Percentiles rank a stretch among this genome's conserved stretches.
Conservation (phyloP, 257 asterid species). For the Rubia yunnanensis region DNA sequence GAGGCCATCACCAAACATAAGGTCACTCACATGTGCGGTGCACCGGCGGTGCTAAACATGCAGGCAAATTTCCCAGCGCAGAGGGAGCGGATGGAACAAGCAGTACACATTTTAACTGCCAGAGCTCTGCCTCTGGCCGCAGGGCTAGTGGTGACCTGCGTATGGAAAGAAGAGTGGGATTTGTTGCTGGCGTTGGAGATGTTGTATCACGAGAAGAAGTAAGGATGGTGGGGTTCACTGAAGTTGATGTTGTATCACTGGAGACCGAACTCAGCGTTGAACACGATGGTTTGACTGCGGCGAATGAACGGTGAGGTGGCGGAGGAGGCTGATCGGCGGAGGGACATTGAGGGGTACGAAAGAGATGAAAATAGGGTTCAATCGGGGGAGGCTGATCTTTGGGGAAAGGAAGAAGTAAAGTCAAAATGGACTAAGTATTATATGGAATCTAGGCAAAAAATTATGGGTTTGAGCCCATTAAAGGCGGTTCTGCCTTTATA, state of each 20-base stretch:
- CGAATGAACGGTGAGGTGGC: too few relatives aligned
- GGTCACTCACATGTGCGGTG: slow-evolving; percentile 86
- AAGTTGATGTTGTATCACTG: slow-evolving; percentile 38
- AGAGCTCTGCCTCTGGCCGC: slow-evolving; percentile 80
- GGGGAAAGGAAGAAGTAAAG: too few relatives aligned
- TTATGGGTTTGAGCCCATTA: too few relatives aligned
- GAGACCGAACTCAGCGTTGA: slow-evolving; percentile 39
- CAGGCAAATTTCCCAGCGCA: slow-evolving; percentile 25
- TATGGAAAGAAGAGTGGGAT: slow-evolving; percentile 63
- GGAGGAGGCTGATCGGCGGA: too few relatives aligned
- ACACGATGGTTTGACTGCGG: slow-evolving; percentile 6
- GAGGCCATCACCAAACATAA: slow-evolving; percentile 27
- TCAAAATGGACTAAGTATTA: too few relatives aligned
- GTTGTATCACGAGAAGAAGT: slow-evolving; percentile 69
- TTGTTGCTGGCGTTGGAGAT: slow-evolving; percentile 43
- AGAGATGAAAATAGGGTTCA: too few relatives aligned
- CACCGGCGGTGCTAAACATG: slow-evolving; percentile 76
- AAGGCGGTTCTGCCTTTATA: too few relatives aligned
- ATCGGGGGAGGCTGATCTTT: too few relatives aligned
- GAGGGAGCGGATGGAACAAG: slow-evolving; percentile 13
- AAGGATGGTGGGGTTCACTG: slow-evolving; percentile 42
- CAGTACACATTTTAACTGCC: slow-evolving; percentile 50
- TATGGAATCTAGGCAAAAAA: too few relatives aligned
- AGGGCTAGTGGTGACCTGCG: slow-evolving; percentile 47
- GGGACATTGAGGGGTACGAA: too few relatives aligned